Evolutionary conservation across 495 filamentous ascomycete genomes (phyloP), one percentile per base, ranked within the genome.

Genomic region (Trichoderma asperelloides): DNA sequence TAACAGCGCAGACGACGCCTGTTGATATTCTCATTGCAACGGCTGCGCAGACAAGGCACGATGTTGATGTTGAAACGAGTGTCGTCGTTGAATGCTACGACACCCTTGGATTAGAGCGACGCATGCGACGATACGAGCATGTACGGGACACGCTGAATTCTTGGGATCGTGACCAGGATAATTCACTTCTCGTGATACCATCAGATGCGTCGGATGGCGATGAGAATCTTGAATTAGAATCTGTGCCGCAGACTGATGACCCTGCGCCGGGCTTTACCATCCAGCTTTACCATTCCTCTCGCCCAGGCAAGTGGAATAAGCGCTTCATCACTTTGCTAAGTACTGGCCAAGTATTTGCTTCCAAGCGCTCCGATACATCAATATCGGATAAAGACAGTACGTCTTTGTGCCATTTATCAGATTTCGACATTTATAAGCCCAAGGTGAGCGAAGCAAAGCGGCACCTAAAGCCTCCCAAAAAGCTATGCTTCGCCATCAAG

Each of bases 131-230:
- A 9, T 97, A 97, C 74, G 95, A 98, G 78, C 86, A 85, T 68
- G 82, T 98, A 30, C 85, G 92, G 43, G 92, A 97, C 75, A 85
- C 96, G 30, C 82, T 97, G 83, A 96, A 94, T 74, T 95, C 92
- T 3, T 98, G 95, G 95, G 87, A 94, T 41, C 77, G 81, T 18
- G 93, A 96, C 73, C 79, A 80, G 1, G 84, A 90, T 69, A 94
- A 95, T 72, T 75, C 79, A 1, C 79, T 97, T 21, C 73, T 89
- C 18, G 75, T 96, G 23, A 45, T 66, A 21, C 55, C 74, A 15
- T 68, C 71, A 16, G 77, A 80, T 67, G 72, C 76, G 2, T 70
- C 74, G 33, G 69, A 77, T 23, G 70, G 73, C 13, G 72, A 78
- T 65, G 55, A 65, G 15, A 84, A 82, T 69, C 78, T 80, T 21